A percentile compares a stretch with the other conserved stretches of the same genome.
phyloP scores from a whole-genome alignment of 2,329 filamentous ascomycete genomes.

The Sclerotinia sclerotiorum region DNA sequence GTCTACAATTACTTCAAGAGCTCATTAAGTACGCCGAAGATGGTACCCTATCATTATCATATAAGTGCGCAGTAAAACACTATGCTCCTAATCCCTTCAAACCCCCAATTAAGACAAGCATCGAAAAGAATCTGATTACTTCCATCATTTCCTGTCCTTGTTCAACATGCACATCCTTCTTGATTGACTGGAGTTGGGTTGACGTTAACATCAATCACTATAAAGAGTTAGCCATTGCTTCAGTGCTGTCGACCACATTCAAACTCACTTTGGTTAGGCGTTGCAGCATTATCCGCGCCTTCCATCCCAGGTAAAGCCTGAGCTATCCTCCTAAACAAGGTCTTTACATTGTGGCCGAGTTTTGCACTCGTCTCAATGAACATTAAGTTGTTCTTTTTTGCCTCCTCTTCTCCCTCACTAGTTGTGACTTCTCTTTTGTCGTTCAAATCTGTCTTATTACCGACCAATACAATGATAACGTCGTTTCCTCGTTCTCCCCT shows the following conservation, averaged over 20 bases:
- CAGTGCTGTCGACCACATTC: neutral
- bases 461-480: slow-evolving; percentile 97
- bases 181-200: slow-evolving; percentile 68
- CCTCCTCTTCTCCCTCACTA: slow-evolving; percentile 94
- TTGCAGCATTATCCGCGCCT: slow-evolving; percentile 74
- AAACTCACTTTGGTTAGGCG: slow-evolving; percentile 71
- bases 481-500: slow-evolving; percentile 95
- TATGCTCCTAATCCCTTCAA: slow-evolving; percentile 40
- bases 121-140: slow-evolving; percentile 27
- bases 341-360: slow-evolving; percentile 96
- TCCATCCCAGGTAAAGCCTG: slow-evolving; percentile 98
- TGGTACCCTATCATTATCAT: slow-evolving; percentile 36
- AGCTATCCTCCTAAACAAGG: slow-evolving; percentile 94
- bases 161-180: slow-evolving; percentile 69
- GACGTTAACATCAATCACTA: slow-evolving; percentile 94
- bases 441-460: slow-evolving; percentile 98
- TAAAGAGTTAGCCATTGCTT: slow-evolving; percentile 16
- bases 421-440: slow-evolving; percentile 98
- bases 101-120: slow-evolving; percentile 33
- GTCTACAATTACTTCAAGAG: slow-evolving; percentile 20
- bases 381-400: slow-evolving; percentile 96
- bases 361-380: slow-evolving; percentile 99
- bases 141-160: slow-evolving; percentile 11
- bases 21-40: slow-evolving; percentile 26
- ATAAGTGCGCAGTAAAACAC: slow-evolving; percentile 38